Evolutionary conservation across 805 yeast species (phyloP).

Genomic region (Saccharomyces kudriavzevii): DNA sequence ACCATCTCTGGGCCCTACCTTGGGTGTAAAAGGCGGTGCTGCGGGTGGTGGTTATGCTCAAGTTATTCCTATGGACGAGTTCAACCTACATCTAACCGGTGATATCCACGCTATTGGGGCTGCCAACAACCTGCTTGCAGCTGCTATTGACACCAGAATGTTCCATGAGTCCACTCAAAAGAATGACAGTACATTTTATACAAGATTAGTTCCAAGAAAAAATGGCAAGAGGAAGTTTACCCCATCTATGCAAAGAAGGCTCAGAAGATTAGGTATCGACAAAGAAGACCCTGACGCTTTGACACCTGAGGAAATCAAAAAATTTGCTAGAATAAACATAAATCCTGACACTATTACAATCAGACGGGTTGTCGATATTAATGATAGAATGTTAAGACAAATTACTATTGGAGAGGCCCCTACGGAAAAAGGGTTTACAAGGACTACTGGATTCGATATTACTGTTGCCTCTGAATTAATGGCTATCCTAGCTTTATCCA

Average conservation of each 20-base stretch:
- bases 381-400: slow-evolving; percentile 84
- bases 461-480: slow-evolving; percentile 93
- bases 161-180: slow-evolving; percentile 89
- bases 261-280: slow-evolving; percentile 70
- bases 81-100: slow-evolving; percentile 95
- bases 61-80: slow-evolving; percentile 98
- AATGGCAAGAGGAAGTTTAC: slow-evolving; percentile 76
- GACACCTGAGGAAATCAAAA: slow-evolving; percentile 63
- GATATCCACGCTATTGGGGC: slow-evolving; percentile 94
- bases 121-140: slow-evolving; percentile 89
- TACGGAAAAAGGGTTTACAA: slow-evolving; percentile 81
- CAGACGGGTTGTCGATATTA: slow-evolving; percentile 89
- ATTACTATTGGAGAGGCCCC: slow-evolving; percentile 87
- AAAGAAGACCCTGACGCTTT: slow-evolving; percentile 75
- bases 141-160: slow-evolving; percentile 94
- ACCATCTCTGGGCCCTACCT: slow-evolving; percentile 98
- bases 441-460: slow-evolving; percentile 89
- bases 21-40: slow-evolving; percentile 98
- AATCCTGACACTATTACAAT: slow-evolving; percentile 87
- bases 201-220: slow-evolving; percentile 77
- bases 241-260: slow-evolving; percentile 66
- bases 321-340: slow-evolving; percentile 77
- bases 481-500: slow-evolving; percentile 88
- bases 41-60: slow-evolving; percentile 99
- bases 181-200: slow-evolving; percentile 66